A percentile compares a stretch with the other conserved stretches of the same genome.
Conservation (phyloP, 2,329 filamentous ascomycete genomes). For the Scolecobasidium constrictum region DNA sequence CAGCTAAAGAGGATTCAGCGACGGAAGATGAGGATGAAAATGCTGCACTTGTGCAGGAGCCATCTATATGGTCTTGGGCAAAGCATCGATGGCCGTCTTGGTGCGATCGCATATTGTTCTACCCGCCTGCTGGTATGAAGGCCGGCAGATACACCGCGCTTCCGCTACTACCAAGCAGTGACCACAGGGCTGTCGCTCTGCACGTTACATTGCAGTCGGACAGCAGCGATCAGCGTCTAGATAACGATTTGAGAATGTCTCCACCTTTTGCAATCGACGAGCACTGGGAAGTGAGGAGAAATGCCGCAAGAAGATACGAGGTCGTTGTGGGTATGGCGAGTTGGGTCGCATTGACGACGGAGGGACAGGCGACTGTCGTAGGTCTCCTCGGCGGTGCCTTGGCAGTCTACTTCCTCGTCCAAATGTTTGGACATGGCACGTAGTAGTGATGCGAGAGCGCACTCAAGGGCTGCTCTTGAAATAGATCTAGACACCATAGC, state of each 20-base stretch:
- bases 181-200: slow-evolving; percentile 77
- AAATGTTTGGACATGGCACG: neutral
- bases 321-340: slow-evolving; percentile 46
- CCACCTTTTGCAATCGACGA: slow-evolving; percentile 48
- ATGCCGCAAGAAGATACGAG: slow-evolving; percentile 46
- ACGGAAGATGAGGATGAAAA: neutral
- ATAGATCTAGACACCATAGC: no score
- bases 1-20: slow-evolving; percentile 88
- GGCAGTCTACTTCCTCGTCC: neutral
- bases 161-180: slow-evolving; percentile 69
- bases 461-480: no score
- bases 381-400: slow-evolving; percentile 17
- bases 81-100: slow-evolving; percentile 79
- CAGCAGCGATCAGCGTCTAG: slow-evolving; percentile 17
- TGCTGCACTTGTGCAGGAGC: neutral
- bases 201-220: slow-evolving; percentile 45
- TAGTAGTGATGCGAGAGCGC: neutral
- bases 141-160: slow-evolving; percentile 59
- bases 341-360: slow-evolving; percentile 40
- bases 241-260: slow-evolving; percentile 27
- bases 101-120: slow-evolving; percentile 83
- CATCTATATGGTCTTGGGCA: slow-evolving; percentile 56
- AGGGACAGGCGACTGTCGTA: slow-evolving; percentile 31
- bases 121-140: slow-evolving; percentile 45
- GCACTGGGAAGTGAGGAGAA: slow-evolving; percentile 43